A percentile compares a stretch with the other conserved stretches of the same genome.
Conservation (phyloP, 768 basidiomycete species). For the Tremella yokohamensis region DNA sequence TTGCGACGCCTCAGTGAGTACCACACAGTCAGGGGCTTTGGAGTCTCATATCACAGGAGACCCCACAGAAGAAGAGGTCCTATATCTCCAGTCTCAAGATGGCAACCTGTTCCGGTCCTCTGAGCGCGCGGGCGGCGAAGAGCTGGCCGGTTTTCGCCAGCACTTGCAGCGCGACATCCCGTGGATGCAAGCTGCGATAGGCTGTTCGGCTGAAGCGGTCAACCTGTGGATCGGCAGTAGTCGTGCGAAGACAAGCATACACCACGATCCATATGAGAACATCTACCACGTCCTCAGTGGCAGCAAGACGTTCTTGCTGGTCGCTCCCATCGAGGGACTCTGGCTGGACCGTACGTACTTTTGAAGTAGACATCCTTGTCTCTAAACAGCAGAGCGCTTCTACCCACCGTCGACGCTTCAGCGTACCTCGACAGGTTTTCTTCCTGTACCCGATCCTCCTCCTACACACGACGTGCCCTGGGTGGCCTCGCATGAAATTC, state of each 20-base stretch:
- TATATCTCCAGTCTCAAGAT: constrained; percentile 86
- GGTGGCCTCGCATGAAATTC: constrained; percentile 57
- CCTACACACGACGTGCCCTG: constrained; percentile 61
- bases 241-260: constrained; percentile 74
- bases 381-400: constrained; percentile 24
- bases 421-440: constrained; percentile 14
- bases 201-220: constrained; percentile 75
- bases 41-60: neutral
- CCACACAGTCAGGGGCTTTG: neutral
- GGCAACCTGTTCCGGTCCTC: constrained; percentile 66
- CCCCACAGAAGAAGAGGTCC: constrained; percentile 50
- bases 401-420: constrained; percentile 25
- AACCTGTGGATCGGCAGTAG: constrained; percentile 88
- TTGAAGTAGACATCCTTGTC: neutral
- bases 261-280: constrained; percentile 81
- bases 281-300: constrained; percentile 84
- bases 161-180: constrained; percentile 67
- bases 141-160: constrained; percentile 62
- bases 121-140: constrained; percentile 39
- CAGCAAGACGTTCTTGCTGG: constrained; percentile 74
- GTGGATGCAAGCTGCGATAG: constrained; percentile 68
- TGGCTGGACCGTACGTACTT: constrained; percentile 65
- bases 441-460: constrained; percentile 12
- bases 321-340: constrained; percentile 86
- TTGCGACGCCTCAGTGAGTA: constrained; percentile 7